Base-by-base conservation (phyloP, 2,329 filamentous ascomycete species). In the Thielaviopsis punctulata region DNA sequence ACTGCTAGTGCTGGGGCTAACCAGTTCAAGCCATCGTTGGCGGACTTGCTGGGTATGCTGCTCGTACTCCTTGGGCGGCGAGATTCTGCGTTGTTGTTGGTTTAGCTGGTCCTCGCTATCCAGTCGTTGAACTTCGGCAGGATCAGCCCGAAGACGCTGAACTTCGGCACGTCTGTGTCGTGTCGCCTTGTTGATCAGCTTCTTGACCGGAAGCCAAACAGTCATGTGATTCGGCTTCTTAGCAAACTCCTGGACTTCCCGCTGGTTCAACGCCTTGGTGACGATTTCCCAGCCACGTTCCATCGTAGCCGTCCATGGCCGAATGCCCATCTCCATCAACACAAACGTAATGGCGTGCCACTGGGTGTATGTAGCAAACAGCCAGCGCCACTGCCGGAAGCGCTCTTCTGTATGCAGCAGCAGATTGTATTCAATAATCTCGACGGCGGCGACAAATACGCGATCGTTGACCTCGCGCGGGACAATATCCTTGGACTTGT, bases 381-480 rank as follows among this genome's bases (percentile, higher is more conserved):
- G 60, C 72, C 72, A 75, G 19, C 66, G 61, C 61, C 70, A 75
- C 36, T 69, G 67, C 48, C 65, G 66, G 56, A 65, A 69, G 6
- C 68, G 63, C 6, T 62, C 59, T 44, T 86, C 80, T 0, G 72
- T 76, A 58, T 83, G 77, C 13, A 88, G 66, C 1, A 84, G 69
- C 48, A 80, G 69, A 18, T 76, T 76, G 61, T 84, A 66, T 62
- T 89, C 84, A 46, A 87, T 73, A 23, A 88, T 79, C 59, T 89
- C 84, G 23, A 89, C 73, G 2, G 82, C 80, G 0, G 81, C 83
- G 22, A 81, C 67, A 61, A 87, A 85, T 1, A 89, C 69, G 53
- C 79, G 79, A 56, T 86, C 76, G 53, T 79, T 77, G 8, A 77
- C 76, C 47, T 80, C 79, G 9, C 44, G 30, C 9, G 36, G 50